These are phyloP conservation scores for Rhytidhysteron rufulum DNA, from an alignment of 2,329 filamentous ascomycete species.

Conservation along the genomic window DNA sequence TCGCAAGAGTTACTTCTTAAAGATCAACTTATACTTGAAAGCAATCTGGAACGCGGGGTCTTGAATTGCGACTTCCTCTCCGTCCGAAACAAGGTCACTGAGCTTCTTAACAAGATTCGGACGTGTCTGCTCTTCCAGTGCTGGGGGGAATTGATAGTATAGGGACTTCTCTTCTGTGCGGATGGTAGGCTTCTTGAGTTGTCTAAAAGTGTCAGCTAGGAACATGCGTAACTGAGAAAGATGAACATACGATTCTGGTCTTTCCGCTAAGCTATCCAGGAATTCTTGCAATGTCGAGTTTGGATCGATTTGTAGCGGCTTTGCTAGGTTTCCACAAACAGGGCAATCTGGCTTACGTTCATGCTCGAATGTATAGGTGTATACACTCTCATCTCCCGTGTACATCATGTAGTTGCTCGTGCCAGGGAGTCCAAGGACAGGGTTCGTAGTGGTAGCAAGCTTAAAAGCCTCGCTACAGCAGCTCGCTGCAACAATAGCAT, in stretches of 20 bases:
- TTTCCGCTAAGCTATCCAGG: constrained; percentile 75
- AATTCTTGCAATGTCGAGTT: constrained; percentile 75
- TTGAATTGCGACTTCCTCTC: constrained; percentile 86
- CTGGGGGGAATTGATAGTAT: constrained; percentile 81
- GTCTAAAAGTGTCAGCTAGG: constrained; percentile 38
- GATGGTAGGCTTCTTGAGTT: constrained; percentile 90
- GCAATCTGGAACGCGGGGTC: constrained; percentile 83
- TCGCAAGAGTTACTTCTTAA: constrained; percentile 29
- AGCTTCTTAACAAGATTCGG: constrained; percentile 78
- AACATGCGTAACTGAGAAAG: background rate
- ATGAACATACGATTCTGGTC: constrained; percentile 64
- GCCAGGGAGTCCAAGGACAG: constrained; percentile 70
- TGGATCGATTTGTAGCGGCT: constrained; percentile 68
- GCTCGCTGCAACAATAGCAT: constrained; percentile 90
- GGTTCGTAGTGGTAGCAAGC: constrained; percentile 78
- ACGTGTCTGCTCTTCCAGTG: constrained; percentile 78
- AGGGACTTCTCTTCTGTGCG: constrained; percentile 76
- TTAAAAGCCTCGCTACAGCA: constrained; percentile 98
- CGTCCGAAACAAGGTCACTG: constrained; percentile 69
- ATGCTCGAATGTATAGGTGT: constrained; percentile 96
- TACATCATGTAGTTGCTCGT: constrained; percentile 96
- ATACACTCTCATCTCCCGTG: constrained; percentile 89
- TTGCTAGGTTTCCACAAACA: constrained; percentile 81
- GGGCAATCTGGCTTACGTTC: constrained; percentile 93
- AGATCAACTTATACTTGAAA: constrained; percentile 58